phyloP scores from a whole-genome alignment of 805 yeast species.

The Saccharomyces jurei region DNA sequence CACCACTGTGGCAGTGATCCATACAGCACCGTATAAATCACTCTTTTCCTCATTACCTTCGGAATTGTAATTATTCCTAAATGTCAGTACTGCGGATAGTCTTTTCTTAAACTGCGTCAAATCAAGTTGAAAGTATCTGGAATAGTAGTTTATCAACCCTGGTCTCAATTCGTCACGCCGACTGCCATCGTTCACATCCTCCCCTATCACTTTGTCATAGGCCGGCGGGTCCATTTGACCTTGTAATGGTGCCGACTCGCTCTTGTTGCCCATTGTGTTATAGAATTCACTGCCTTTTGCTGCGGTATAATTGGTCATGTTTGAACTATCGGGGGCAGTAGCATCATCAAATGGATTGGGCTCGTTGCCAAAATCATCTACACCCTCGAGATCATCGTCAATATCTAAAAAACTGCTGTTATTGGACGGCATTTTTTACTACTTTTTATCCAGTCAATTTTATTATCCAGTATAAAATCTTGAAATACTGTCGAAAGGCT shows the following conservation, averaged over 20 bases:
- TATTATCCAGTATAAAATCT: background rate
- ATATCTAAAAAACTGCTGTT: slow-evolving; percentile 6
- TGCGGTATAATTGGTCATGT: background rate
- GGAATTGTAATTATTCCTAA: slow-evolving; percentile 13
- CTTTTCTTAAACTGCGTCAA: slow-evolving; percentile 11
- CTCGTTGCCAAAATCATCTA: slow-evolving; percentile 19
- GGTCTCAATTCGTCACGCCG: slow-evolving; percentile 9
- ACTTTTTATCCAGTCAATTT: background rate
- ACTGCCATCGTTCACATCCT: background rate
- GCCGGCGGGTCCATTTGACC: slow-evolving; percentile 6
- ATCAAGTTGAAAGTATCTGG: slow-evolving; percentile 18
- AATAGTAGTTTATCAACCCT: slow-evolving; percentile 21
- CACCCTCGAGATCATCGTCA: slow-evolving; percentile 24
- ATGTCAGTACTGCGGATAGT: slow-evolving; percentile 7
- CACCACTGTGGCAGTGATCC: slow-evolving; percentile 82
- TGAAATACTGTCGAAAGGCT: background rate
- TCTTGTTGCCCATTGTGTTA: background rate
- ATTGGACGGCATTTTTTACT: background rate
- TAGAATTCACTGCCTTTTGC: background rate
- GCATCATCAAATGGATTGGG: slow-evolving; percentile 16
- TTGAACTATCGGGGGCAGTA: background rate
- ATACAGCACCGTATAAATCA: slow-evolving; percentile 81
- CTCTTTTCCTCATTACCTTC: slow-evolving; percentile 32
- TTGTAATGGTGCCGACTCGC: background rate
- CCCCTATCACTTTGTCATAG: slow-evolving; percentile 1